Percentiles rank a stretch among this genome's conserved stretches.
Conservation (phyloP, 371 early-diverging fungal species). For the Mucor piriformis region DNA sequence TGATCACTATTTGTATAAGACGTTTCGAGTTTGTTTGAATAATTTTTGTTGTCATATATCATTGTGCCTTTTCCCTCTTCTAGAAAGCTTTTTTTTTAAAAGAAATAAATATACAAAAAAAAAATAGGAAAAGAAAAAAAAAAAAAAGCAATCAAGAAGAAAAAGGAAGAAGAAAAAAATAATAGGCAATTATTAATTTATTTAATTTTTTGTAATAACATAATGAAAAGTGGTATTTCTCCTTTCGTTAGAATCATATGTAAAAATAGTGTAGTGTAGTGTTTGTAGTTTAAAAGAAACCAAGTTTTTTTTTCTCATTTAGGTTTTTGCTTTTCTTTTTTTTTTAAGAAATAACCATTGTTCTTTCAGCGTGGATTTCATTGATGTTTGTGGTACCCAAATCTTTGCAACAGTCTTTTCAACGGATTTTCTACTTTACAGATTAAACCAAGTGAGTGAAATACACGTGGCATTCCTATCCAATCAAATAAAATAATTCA, state of each 20-base stretch:
- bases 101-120: neutral
- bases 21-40: neutral
- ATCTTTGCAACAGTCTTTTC: neutral
- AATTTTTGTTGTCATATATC: neutral
- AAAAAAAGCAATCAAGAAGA: neutral
- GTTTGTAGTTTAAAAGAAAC: neutral
- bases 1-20: neutral
- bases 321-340: neutral
- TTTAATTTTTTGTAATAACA: neutral
- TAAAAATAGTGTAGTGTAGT: neutral
- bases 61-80: neutral
- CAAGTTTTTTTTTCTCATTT: neutral
- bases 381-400: neutral
- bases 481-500: neutral
- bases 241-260: slow-evolving; percentile 2
- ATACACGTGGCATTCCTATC: slow-evolving; percentile 1
- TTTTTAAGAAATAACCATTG: neutral
- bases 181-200: neutral
- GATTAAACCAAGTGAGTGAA: neutral
- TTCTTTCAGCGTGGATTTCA: neutral
- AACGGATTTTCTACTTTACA: neutral
- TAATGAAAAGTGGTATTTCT: neutral
- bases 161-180: neutral
- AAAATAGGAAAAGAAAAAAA: neutral
- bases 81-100: neutral